Conservation (phyloP, 768 basidiomycete genomes). For the Termitomyces sp. region DNA sequence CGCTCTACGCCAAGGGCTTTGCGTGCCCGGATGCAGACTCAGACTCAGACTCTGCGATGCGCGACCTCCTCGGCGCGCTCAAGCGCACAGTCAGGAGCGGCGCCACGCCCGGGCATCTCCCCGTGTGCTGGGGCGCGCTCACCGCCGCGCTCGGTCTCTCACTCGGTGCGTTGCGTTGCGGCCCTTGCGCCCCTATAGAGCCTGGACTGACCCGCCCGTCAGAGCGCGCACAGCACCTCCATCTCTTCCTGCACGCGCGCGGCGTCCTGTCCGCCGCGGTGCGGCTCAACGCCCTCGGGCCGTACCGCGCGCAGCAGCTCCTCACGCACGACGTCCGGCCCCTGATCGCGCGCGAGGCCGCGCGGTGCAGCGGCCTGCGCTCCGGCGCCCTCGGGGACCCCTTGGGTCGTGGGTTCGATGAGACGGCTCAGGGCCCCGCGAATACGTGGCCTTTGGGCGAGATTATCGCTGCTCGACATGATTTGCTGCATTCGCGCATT, state of each 20-base stretch:
- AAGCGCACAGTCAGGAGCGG: slow-evolving; percentile 65
- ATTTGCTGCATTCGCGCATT: slow-evolving; percentile 91
- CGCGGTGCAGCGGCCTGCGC: slow-evolving; percentile 39
- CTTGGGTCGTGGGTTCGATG: too few relatives aligned
- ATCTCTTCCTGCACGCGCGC: slow-evolving; percentile 90
- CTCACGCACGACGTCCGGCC: slow-evolving; percentile 68
- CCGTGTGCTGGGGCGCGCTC: slow-evolving; percentile 86
- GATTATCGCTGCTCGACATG: slow-evolving; percentile 84
- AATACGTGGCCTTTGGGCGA: slow-evolving; percentile 97
- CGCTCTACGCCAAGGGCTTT: slow-evolving; percentile 80
- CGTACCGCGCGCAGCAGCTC: slow-evolving; percentile 87
- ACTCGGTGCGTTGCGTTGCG: slow-evolving; percentile 62
- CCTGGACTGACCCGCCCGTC: slow-evolving; percentile 6
- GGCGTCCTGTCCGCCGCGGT: slow-evolving; percentile 89
- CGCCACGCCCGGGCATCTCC: slow-evolving; percentile 73
- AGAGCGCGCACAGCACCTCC: slow-evolving; percentile 78
- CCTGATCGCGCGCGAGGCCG: slow-evolving; percentile 52
- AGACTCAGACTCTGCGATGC: too few relatives aligned
- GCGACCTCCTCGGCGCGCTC: slow-evolving; percentile 52
- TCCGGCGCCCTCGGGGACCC: too few relatives aligned
- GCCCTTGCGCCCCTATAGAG: too few relatives aligned
- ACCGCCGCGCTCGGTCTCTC: slow-evolving; percentile 71
- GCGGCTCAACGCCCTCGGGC: slow-evolving; percentile 86
- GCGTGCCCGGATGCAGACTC: too few relatives aligned
- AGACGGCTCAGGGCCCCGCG: slow-evolving; percentile 53